phyloP scores from a whole-genome alignment of 2,329 filamentous ascomycete species.

The Canariomyces notabilis region DNA sequence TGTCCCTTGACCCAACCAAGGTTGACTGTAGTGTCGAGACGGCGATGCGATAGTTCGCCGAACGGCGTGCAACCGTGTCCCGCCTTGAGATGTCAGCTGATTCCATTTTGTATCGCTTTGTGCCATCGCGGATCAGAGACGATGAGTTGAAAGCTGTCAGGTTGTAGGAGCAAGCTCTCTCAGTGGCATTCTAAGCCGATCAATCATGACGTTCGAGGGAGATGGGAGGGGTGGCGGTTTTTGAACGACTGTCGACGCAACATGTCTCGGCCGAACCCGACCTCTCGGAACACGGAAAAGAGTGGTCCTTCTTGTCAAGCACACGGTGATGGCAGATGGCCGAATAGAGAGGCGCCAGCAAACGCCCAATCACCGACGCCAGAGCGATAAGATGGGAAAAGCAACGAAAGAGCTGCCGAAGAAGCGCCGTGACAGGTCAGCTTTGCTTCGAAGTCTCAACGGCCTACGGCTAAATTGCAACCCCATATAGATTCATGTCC shows the following conservation, averaged over 20 bases:
- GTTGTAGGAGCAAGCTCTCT: too few species aligned
- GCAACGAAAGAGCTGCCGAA: conserved; percentile 22
- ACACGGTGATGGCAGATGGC: not conserved
- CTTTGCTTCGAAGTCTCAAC: conserved; percentile 1
- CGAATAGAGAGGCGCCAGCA: not conserved
- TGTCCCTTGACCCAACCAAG: too few species aligned
- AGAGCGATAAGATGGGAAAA: conserved; percentile 7
- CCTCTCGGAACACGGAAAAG: conserved; percentile 5
- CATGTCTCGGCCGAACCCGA: conserved; percentile 11
- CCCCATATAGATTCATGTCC: not conserved
- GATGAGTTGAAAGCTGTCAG: not conserved
- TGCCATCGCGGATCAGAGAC: not conserved
- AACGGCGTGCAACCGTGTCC: too few species aligned
- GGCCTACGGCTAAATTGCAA: not conserved
- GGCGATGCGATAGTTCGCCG: too few species aligned
- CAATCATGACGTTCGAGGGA: conserved; percentile 1
- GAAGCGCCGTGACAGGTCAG: conserved; percentile 21
- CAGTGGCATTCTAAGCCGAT: not conserved
- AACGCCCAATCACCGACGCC: conserved; percentile 7
- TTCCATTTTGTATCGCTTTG: not conserved
- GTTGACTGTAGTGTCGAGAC: too few species aligned
- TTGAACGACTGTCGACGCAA: conserved; percentile 11
- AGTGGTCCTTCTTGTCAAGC: not conserved
- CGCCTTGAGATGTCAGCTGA: too few species aligned
- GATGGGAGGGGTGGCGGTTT: conserved; percentile 5